Evolutionary conservation across 768 basidiomycete genomes (phyloP), one percentile per base, ranked within the genome.

Genomic region (Antrodiella citrinella): DNA sequence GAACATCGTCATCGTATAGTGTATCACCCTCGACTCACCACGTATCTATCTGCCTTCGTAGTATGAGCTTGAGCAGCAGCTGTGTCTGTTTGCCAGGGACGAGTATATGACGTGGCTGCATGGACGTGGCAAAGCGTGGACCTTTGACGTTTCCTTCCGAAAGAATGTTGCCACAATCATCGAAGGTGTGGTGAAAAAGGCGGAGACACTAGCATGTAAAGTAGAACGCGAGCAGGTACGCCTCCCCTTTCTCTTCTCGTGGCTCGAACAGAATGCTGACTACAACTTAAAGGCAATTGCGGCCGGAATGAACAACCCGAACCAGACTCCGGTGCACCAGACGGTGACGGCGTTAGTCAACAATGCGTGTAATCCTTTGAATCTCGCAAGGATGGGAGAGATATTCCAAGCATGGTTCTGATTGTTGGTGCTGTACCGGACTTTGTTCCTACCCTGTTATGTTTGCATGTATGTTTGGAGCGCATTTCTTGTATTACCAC

Each of bases 41-140:
- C n/a, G n/a, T n/a, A n/a, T n/a, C n/a, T n/a, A n/a, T n/a, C n/a
- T n/a, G 7, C 11, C 4, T 40, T 7, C 30, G 26, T 56, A 95
- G 88, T 94, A 85, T 64, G 91, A 97, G 54, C 72, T 99, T 53
- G 93, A 96, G 54, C 87, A 91, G 58, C 90, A 91, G 51, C 76
- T 99, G 3, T 88, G 87, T 55, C 72, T 99, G 47, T 95, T 95
- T 63, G 81, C 90, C 22, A 80, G 93, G 40, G 96, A 99, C 61
- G 96, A 99, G 68, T 87, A 97, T 42, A 75, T 83, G 57, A 74
- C 77, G 10, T 91, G 88, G 87, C 62, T 87, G 54, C 70, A 74
- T 42, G 64, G 76, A 52, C 76, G 78, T 47, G 73, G 73, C 49
- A 75, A 79, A 46, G 75, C 77, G 12, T 77, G 73, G 66, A 9